phyloP scores from a whole-genome alignment of 2,329 filamentous ascomycete species.

The Thermoascus crustaceus region DNA sequence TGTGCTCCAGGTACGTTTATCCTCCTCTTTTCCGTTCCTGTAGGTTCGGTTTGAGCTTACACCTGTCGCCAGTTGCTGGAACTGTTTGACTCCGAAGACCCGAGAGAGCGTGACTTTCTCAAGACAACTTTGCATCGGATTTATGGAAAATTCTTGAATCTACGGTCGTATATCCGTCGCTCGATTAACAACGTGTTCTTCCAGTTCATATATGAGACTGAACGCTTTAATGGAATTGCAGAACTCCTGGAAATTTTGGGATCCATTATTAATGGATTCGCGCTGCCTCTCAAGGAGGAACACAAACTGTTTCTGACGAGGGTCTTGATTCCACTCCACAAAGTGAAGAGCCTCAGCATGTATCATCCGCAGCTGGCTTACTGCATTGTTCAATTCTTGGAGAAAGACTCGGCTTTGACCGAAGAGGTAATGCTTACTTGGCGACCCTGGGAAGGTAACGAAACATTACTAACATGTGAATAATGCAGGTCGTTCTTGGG shows the following conservation, averaged over 20 bases:
- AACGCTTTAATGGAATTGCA: slow-evolving; percentile 96
- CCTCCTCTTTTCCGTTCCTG: not conserved
- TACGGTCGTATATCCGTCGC: slow-evolving; percentile 91
- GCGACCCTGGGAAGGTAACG: not conserved
- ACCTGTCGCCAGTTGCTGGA: slow-evolving; percentile 62
- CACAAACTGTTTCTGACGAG: slow-evolving; percentile 96
- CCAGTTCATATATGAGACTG: slow-evolving; percentile 98
- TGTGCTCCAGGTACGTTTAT: slow-evolving; percentile 60
- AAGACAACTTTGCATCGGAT: slow-evolving; percentile 98
- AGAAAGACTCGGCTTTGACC: slow-evolving; percentile 93
- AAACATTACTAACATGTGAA: slow-evolving; percentile 2
- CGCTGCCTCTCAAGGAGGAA: slow-evolving; percentile 91
- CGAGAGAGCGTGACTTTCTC: slow-evolving; percentile 89
- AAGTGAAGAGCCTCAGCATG: slow-evolving; percentile 99
- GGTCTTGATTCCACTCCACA: slow-evolving; percentile 88
- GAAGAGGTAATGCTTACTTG: slow-evolving; percentile 63
- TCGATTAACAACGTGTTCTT: slow-evolving; percentile 99
- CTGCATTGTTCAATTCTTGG: slow-evolving; percentile 96
- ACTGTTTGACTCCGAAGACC: slow-evolving; percentile 96
- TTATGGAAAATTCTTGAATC: slow-evolving; percentile 97
- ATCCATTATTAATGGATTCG: slow-evolving; percentile 98
- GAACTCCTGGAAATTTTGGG: slow-evolving; percentile 93
- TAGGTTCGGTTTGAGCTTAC: slow-evolving; percentile 7
- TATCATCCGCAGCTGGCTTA: slow-evolving; percentile 98
- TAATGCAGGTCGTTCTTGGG: slow-evolving; percentile 74